Evolutionary conservation across 345 rosid genomes (phyloP).

Genomic region (Dipteronia dyeriana): DNA sequence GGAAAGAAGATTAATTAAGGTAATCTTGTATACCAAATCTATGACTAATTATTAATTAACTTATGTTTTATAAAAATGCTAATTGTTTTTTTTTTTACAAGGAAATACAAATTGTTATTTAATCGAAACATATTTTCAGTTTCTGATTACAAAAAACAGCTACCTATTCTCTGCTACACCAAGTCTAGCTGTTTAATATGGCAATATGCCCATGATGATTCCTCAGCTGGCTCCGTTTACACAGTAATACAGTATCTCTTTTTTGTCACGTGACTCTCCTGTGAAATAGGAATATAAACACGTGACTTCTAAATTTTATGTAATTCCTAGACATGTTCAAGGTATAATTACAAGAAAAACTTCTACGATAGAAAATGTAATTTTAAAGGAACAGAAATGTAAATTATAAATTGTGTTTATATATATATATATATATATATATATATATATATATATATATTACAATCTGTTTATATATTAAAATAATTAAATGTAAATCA

Average conservation of each 20-base stretch:
- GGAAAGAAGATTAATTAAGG: not conserved
- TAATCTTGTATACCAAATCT: too few species aligned
- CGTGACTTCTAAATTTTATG: not conserved
- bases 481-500: too few species aligned
- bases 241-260: not conserved
- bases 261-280: conserved; percentile 1
- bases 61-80: not conserved
- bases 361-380: too few species aligned
- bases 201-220: not conserved
- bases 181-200: not conserved
- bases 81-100: not conserved
- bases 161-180: not conserved
- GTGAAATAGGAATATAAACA: not conserved
- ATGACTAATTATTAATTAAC: not conserved
- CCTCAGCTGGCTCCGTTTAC: not conserved
- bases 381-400: not conserved
- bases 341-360: not conserved
- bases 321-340: not conserved
- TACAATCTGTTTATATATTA: too few species aligned
- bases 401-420: too few species aligned
- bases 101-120: too few species aligned
- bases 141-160: not conserved
- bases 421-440: too few species aligned
- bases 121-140: not conserved
- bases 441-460: too few species aligned